Evolutionary conservation across 129 eudicot species (phyloP).

Genomic region (Artemisia tridentata): DNA sequence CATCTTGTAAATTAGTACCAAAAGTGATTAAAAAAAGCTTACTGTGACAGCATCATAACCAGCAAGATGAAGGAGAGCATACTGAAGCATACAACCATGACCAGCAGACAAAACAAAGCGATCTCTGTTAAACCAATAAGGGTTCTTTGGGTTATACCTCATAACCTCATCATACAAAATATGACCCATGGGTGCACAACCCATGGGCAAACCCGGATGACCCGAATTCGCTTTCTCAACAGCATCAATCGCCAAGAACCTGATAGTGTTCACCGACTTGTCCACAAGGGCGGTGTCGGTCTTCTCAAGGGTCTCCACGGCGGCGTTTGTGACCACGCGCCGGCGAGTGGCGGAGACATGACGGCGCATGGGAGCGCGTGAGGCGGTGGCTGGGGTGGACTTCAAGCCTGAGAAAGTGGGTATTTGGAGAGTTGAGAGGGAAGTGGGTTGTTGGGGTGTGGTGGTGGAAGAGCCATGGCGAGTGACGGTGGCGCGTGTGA

Average conservation of each 20-base stretch:
- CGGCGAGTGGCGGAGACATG: slow-evolving; percentile 31
- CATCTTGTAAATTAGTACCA: no score
- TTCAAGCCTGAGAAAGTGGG: slow-evolving; percentile 73
- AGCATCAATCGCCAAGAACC: slow-evolving; percentile 90
- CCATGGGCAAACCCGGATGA: slow-evolving; percentile 98
- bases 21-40: neutral
- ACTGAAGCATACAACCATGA: slow-evolving; percentile 97
- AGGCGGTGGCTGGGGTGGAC: slow-evolving; percentile 34
- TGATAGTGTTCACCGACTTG: slow-evolving; percentile 74
- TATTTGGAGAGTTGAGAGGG: slow-evolving; percentile 48
- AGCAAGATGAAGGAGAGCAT: slow-evolving; percentile 92
- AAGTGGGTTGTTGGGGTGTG: slow-evolving; percentile 35
- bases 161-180: slow-evolving; percentile 91
- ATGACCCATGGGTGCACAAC: slow-evolving; percentile 99
- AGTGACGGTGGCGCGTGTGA: slow-evolving; percentile 58
- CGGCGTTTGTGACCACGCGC: slow-evolving; percentile 44
- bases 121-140: slow-evolving; percentile 93
- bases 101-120: slow-evolving; percentile 98
- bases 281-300: slow-evolving; percentile 63
- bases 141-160: slow-evolving; percentile 96
- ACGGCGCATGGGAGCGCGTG: slow-evolving; percentile 42
- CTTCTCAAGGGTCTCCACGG: slow-evolving; percentile 60
- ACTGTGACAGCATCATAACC: slow-evolving; percentile 84
- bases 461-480: slow-evolving; percentile 55
- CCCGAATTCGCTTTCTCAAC: slow-evolving; percentile 99